A percentile compares a stretch with the other conserved stretches of the same genome.
These are phyloP conservation scores for Cucurbita pepo DNA, from an alignment of 306 rosid species.

Conservation along the genomic window DNA sequence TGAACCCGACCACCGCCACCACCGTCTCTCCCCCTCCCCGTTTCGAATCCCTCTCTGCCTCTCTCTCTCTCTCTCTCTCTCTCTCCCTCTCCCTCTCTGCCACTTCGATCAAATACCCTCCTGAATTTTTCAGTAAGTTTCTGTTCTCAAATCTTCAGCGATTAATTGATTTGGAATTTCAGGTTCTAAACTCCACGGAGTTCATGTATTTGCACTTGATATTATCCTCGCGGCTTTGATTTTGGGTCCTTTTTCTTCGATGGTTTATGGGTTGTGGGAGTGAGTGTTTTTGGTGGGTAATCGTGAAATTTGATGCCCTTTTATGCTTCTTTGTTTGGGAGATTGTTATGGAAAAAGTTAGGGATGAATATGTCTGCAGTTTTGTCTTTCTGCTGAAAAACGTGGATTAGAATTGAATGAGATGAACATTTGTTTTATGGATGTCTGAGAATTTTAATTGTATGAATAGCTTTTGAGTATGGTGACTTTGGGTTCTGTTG, in stretches of 20 bases:
- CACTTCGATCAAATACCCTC: constrained; percentile 4
- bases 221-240: not conserved
- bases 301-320: not conserved
- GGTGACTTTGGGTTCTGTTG: not conserved
- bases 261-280: not conserved
- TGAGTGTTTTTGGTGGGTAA: not conserved
- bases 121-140: not conserved
- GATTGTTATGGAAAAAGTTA: not conserved
- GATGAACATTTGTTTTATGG: not conserved
- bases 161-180: not conserved
- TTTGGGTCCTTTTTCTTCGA: not conserved
- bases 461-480: not conserved
- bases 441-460: constrained; percentile 1
- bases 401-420: not conserved
- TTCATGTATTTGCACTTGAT: not conserved
- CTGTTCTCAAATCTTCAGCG: constrained; percentile 1
- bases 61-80: constrained; percentile 1
- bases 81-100: constrained; percentile 1
- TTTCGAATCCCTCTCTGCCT: not conserved
- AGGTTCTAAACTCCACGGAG: not conserved
- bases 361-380: not conserved
- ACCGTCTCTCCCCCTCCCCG: constrained; percentile 10
- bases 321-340: not conserved
- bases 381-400: not conserved
- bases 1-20: constrained; percentile 24